Percentiles rank a stretch among this genome's conserved stretches.
Conservation (phyloP, 371 early-diverging fungal genomes). For the Coemansia sp. region DNA sequence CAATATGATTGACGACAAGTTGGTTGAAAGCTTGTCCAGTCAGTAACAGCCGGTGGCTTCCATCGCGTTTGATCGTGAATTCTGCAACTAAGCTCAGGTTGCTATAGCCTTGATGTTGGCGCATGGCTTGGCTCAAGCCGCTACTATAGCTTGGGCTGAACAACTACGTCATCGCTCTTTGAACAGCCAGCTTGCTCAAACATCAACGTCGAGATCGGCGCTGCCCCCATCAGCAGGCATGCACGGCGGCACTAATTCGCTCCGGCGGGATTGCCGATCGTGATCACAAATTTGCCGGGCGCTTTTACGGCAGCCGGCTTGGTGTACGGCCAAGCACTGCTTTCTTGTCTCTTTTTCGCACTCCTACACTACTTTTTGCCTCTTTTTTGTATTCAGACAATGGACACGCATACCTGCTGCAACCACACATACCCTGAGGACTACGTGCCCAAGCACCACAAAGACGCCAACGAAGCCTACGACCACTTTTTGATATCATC, state of each 20-base stretch:
- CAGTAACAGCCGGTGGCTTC: too few species aligned
- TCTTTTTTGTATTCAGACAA: neutral
- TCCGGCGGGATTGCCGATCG: neutral
- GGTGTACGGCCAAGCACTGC: too few species aligned
- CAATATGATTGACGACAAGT: too few species aligned
- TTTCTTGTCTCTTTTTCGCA: neutral
- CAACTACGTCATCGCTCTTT: neutral
- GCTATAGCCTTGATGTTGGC: neutral
- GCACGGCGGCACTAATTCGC: neutral
- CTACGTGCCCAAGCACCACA: slow-evolving; percentile 39
- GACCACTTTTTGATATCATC: slow-evolving; percentile 46
- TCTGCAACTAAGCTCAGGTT: too few species aligned
- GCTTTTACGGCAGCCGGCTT: too few species aligned
- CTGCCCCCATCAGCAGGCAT: neutral
- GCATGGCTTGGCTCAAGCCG: neutral
- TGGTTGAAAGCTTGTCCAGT: too few species aligned
- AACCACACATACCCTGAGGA: slow-evolving; percentile 29
- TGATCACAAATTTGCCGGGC: neutral
- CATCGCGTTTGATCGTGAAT: too few species aligned
- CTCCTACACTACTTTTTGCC: neutral
- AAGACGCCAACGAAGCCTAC: slow-evolving; percentile 11
- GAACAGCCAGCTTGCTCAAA: neutral
- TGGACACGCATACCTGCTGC: slow-evolving; percentile 28
- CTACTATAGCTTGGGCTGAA: neutral
- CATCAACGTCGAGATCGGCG: neutral